A percentile compares a stretch with the other conserved stretches of the same genome.
phyloP scores from a whole-genome alignment of 352 stramenopile genomes.

The Phytophthora macrochlamydospora region DNA sequence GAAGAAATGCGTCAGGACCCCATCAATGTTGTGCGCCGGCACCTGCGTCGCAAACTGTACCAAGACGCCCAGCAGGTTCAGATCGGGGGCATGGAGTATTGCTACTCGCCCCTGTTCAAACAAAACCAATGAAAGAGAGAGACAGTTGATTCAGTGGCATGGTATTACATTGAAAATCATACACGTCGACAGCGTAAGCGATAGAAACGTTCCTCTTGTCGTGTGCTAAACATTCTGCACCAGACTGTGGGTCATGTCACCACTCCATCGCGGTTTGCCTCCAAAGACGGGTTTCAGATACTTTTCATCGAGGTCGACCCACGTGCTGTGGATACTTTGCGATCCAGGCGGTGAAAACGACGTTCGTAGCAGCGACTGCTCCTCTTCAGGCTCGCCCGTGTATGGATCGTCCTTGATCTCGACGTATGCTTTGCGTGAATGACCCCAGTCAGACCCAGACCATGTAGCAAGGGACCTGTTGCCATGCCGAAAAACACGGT shows the following conservation, averaged over 20 bases:
- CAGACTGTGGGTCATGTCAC: slow-evolving; percentile 13
- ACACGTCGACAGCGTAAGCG: too few relatives aligned
- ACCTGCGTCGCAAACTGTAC: slow-evolving; percentile 59
- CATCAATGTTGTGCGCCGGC: slow-evolving; percentile 65
- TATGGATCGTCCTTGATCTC: slow-evolving; percentile 9
- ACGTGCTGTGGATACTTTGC: slow-evolving; percentile 54
- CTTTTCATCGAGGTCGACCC: slow-evolving; percentile 65
- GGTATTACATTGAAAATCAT: too few relatives aligned
- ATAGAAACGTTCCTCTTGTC: too few relatives aligned
- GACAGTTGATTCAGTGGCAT: background rate
- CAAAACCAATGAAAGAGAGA: background rate
- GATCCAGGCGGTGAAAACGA: slow-evolving; percentile 29
- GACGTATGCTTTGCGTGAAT: slow-evolving; percentile 9
- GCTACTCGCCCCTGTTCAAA: slow-evolving; percentile 57
- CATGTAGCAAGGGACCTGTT: slow-evolving; percentile 48
- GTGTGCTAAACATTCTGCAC: slow-evolving; percentile 3
- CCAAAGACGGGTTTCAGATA: slow-evolving; percentile 75
- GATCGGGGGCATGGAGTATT: slow-evolving; percentile 64
- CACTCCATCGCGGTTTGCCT: slow-evolving; percentile 42
- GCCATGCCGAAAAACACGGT: slow-evolving; percentile 61
- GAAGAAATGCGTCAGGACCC: slow-evolving; percentile 71
- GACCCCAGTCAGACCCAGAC: slow-evolving; percentile 33
- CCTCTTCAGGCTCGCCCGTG: slow-evolving; percentile 27
- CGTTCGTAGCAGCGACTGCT: slow-evolving; percentile 10
- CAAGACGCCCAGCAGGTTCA: slow-evolving; percentile 69